Evolutionary conservation across 306 rosid genomes (phyloP), one percentile per base, ranked within the genome.

Genomic region (Crataegus laevigata): DNA sequence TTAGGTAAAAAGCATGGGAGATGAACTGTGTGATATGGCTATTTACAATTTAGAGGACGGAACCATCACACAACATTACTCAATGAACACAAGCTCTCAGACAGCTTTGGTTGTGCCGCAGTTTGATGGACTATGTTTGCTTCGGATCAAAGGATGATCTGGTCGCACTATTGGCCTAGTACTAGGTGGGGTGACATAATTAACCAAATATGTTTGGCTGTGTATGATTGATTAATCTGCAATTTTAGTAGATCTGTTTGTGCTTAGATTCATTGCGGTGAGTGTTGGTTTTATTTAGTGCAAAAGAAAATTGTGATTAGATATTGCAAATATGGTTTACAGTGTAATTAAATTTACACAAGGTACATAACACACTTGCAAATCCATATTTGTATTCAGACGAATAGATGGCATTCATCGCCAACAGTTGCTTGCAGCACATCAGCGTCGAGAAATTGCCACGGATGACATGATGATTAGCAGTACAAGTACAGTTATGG

Each of bases 361-460:
- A 10, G 22, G 12, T 40, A 26, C 40, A 7, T 36, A 36, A 43
- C 45, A 26, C 57, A 8, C 4, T 60, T 29, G 47, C 60, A 61
- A 26, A 60, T 43, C 26, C 57, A 32, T 34, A n/a, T 22, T 8
- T 30, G 25, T 13, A 58, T 60, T 18, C 55, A 22, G 45, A 73
- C 10, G 42, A 42, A 45, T 26, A 18, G 69, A 72, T 40, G 40
- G 21, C 68, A 38, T 34, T 3, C 36, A 58, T 40, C 40, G 17
- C 12, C n/a, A 73, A 15, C 66, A 72, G 66, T 57, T 57, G 19
- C 26, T 58, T 73, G 32, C 43, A 28, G 13, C n/a, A 11, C 57
- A 68, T 19, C 34, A 87, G 34, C 17, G 76, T 79, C 87, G 59
- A 57, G 89, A 85, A 55, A 89, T 82, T 55, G 83, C 88, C 2